Evolutionary conservation across 148 eudicot species (phyloP).

Genomic region (Chenopodium berlandieri): DNA sequence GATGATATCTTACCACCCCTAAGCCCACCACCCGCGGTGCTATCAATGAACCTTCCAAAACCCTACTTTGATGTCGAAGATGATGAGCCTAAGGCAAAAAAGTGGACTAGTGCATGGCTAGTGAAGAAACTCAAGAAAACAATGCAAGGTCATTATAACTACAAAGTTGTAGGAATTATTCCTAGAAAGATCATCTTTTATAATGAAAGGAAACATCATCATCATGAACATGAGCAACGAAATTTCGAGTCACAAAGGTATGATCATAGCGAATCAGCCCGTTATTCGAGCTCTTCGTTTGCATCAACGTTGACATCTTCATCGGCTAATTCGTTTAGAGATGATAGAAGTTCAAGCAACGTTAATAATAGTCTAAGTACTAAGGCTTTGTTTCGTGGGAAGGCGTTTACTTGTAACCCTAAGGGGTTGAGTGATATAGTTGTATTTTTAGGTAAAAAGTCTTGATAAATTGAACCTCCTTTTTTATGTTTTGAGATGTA

Average conservation of each 20-base stretch:
- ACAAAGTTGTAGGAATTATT: neutral
- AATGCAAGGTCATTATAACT: neutral
- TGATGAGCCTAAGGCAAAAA: constrained; percentile 21
- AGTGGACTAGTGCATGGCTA: constrained; percentile 36
- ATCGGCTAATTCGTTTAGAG: constrained; percentile 16
- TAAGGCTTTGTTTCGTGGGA: constrained; percentile 21
- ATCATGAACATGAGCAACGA: neutral
- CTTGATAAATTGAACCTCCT: neutral
- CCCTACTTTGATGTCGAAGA: constrained; percentile 21
- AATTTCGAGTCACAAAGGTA: constrained; percentile 12
- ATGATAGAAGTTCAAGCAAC: constrained; percentile 10
- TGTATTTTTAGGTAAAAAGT: constrained; percentile 20
- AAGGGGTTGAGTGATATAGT: constrained; percentile 20
- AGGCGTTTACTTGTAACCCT: constrained; percentile 25
- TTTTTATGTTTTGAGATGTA: neutral
- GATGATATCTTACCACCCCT: constrained; percentile 43
- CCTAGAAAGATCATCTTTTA: neutral
- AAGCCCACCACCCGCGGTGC: constrained; percentile 56
- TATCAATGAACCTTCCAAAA: constrained; percentile 39
- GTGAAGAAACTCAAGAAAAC: constrained; percentile 20
- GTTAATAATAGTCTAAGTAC: neutral
- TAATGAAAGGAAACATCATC: neutral
- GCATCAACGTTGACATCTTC: constrained; percentile 19
- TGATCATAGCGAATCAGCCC: constrained; percentile 18
- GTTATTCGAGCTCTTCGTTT: constrained; percentile 24